These are phyloP conservation scores for Theileria luwenshuni DNA, from an alignment of 169 alveolate species.

Conservation along the genomic window DNA sequence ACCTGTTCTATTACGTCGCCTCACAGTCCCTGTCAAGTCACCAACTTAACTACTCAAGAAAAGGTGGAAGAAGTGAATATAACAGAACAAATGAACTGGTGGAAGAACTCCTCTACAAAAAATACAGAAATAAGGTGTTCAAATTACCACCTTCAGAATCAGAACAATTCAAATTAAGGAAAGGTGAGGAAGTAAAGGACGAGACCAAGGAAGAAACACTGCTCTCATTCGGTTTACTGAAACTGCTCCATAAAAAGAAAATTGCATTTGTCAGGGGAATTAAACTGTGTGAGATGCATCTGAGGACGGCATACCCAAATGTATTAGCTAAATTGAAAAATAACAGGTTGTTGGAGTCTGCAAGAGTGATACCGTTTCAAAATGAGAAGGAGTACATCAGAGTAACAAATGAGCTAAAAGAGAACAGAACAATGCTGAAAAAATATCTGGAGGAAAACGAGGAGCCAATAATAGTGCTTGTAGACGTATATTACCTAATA, in stretches of 20 bases:
- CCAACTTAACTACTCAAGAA: no score
- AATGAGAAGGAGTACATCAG: conserved; percentile 2
- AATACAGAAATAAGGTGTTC: not conserved
- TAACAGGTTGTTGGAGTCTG: not conserved
- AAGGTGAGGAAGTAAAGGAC: no score
- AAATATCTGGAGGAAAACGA: not conserved
- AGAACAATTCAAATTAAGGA: no score
- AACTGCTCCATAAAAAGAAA: conserved; percentile 10
- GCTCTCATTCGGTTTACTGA: not conserved
- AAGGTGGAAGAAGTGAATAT: not conserved
- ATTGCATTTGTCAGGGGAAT: conserved; percentile 59
- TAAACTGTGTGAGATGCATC: conserved; percentile 34
- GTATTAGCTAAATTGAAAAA: not conserved
- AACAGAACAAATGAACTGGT: conserved; percentile 4
- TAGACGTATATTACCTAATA: conserved; percentile 29
- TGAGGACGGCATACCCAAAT: conserved; percentile 21
- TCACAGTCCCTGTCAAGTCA: not conserved
- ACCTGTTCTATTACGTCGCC: not conserved
- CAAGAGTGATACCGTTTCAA: not conserved
- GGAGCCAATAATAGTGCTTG: not conserved
- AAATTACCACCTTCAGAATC: conserved; percentile 1
- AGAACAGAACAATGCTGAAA: not conserved
- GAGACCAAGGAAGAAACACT: no score
- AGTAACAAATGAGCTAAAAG: not conserved
- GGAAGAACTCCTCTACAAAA: conserved; percentile 6